These are phyloP conservation scores for Hippophae gyantsensis DNA, from an alignment of 306 rosid genomes.

Conservation along the genomic window DNA sequence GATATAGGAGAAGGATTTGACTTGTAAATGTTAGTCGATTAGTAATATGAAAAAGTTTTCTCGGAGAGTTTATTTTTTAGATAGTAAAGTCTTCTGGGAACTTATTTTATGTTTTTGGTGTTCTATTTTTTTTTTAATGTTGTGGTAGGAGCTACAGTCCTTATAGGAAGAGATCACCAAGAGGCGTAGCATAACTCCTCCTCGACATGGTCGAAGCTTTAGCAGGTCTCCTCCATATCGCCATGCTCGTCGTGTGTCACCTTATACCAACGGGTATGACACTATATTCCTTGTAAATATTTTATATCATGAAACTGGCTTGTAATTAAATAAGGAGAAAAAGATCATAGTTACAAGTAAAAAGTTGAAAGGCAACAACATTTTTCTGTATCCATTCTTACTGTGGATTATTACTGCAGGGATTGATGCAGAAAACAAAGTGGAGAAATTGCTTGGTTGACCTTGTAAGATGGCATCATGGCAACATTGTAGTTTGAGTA, in stretches of 20 bases:
- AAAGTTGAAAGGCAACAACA: not conserved
- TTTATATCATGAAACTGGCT: not conserved
- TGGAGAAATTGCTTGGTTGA: slow-evolving; percentile 9
- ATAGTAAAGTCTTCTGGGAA: too few species aligned
- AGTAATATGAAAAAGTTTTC: too few species aligned
- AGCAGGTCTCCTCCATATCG: slow-evolving; percentile 94
- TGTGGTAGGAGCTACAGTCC: slow-evolving; percentile 62
- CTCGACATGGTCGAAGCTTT: slow-evolving; percentile 59
- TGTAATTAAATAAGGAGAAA: not conserved
- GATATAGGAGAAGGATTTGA: too few species aligned
- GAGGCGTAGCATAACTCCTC: slow-evolving; percentile 68
- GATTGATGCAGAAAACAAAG: slow-evolving; percentile 34
- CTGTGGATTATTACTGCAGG: slow-evolving; percentile 32
- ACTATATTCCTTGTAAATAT: not conserved
- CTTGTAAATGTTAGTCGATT: too few species aligned
- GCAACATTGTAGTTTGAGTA: slow-evolving; percentile 51
- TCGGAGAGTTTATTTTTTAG: too few species aligned
- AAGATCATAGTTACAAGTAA: not conserved
- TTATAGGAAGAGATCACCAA: slow-evolving; percentile 63
- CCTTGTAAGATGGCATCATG: slow-evolving; percentile 13
- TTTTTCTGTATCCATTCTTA: not conserved
- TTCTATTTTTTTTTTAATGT: too few species aligned
- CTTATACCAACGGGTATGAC: slow-evolving; percentile 82
- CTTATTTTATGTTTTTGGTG: too few species aligned
- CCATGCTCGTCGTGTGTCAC: slow-evolving; percentile 59